Percentiles rank a stretch among this genome's conserved stretches.
Evolutionary conservation across 2,329 filamentous ascomycete genomes (phyloP).

Genomic region (Nannizziopsis arthrosporioides): DNA sequence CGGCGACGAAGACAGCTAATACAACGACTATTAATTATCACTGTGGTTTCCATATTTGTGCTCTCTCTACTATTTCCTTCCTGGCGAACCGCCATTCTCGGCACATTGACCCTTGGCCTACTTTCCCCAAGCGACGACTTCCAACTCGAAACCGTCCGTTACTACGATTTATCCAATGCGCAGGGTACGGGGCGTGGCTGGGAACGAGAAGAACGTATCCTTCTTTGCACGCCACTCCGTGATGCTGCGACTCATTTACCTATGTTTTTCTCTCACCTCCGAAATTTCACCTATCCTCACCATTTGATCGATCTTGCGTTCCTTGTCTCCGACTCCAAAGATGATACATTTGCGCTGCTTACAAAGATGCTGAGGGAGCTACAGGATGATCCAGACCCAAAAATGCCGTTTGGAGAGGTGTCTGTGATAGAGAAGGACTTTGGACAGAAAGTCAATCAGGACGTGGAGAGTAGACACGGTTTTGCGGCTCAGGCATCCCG

Average conservation of each 20-base stretch:
- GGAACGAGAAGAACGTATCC: constrained; percentile 90
- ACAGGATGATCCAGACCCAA: constrained; percentile 66
- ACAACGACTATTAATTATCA: constrained; percentile 50
- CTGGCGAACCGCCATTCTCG: constrained; percentile 51
- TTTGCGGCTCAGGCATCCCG: constrained; percentile 91
- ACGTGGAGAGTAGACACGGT: constrained; percentile 92
- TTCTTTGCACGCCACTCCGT: constrained; percentile 85
- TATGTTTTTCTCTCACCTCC: constrained; percentile 98
- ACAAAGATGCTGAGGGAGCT: constrained; percentile 63
- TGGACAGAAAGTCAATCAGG: constrained; percentile 92
- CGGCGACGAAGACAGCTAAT: constrained; percentile 64
- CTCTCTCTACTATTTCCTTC: constrained; percentile 66
- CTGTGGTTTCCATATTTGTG: constrained; percentile 47
- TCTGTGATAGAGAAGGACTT: constrained; percentile 99
- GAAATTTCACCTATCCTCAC: constrained; percentile 94
- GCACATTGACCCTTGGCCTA: constrained; percentile 56
- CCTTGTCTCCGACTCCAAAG: constrained; percentile 92
- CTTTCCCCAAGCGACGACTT: constrained; percentile 56
- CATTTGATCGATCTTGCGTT: constrained; percentile 94
- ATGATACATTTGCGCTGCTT: constrained; percentile 68
- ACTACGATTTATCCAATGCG: constrained; percentile 88
- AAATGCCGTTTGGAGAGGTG: constrained; percentile 84
- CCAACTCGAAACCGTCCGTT: constrained; percentile 86
- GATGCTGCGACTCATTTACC: constrained; percentile 83
- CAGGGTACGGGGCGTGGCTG: constrained; percentile 85